Base-by-base conservation (phyloP, 176 grass and related monocot genomes). In the Triticum urartu region DNA sequence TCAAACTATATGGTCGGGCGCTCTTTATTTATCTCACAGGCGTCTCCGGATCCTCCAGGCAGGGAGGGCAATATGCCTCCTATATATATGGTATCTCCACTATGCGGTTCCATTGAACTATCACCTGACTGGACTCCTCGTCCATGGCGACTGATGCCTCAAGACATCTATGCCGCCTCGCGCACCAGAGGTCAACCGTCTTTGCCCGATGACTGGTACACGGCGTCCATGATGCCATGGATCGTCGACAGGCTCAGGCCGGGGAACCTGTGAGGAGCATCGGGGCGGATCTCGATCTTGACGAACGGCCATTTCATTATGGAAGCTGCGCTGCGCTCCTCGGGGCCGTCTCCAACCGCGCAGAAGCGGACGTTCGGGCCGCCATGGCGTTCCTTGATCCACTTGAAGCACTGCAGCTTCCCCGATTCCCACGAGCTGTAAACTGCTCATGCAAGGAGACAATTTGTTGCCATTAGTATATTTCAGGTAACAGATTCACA, bases 371-470 rank as follows among this genome's bases (percentile, higher is more conserved):
- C 86, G 11, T 94, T 90, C 17, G 90, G 91, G 54, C 93, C 86
- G 9, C 87, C 79, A 9, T 91, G 94, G 17, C 92, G 93, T 15
- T 95, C 93, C 79, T 89, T 94, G 88, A 98, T 98, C 96, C 96
- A 98, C 30, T 76, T 91, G 91, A 98, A 98, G 82, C 96, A 98
- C 64, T 98, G 96, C 58, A 94, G 79, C 73, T 98, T 98, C 20
- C 96, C 93, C 35, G 91, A 84, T 86, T 98, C 96, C 93, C 96
- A 98, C 35, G 96, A 95, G 68, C 96, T 98, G 84, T 98, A 98
- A 65, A 98, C 95, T 98, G 86, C 24, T 60, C 40, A 54, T 76
- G 24, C 34, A 72, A 68, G 72, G 30, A 48, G 50, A 50, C 21
- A 8, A 36, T 34, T 75, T 75, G 14, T 24, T 66, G 9, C 15